Evolutionary conservation across 2,329 filamentous ascomycete genomes (phyloP).

Genomic region (Fusarium succisae): DNA sequence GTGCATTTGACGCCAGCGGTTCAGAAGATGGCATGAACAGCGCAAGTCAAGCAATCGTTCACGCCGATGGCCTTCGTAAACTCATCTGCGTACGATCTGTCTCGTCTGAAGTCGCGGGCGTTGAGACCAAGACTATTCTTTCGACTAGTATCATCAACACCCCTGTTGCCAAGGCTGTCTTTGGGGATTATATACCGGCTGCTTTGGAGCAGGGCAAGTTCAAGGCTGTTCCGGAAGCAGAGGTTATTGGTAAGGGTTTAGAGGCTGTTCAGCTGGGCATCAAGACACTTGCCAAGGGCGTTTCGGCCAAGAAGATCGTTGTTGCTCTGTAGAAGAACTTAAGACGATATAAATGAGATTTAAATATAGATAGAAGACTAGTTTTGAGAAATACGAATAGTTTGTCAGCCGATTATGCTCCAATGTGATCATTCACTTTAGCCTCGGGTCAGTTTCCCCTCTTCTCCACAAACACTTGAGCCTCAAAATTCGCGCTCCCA

Average conservation of each 20-base stretch:
- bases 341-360: background rate
- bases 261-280: conserved; percentile 16
- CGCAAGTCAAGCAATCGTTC: background rate
- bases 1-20: conserved; percentile 19
- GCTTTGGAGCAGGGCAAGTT: conserved; percentile 19
- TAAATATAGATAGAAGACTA: background rate
- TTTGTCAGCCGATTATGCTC: background rate
- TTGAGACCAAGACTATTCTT: conserved; percentile 6
- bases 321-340: background rate
- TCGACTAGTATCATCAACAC: conserved; percentile 15
- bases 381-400: background rate
- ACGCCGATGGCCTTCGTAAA: conserved; percentile 17
- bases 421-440: background rate
- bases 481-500: background rate
- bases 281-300: conserved; percentile 12
- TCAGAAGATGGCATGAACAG: conserved; percentile 4
- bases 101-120: background rate
- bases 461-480: conserved; percentile 6
- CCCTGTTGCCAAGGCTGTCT: conserved; percentile 21
- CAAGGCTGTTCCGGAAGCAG: conserved; percentile 14
- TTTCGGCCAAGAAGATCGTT: conserved; percentile 30
- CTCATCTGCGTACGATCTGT: conserved; percentile 15
- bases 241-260: conserved; percentile 21
- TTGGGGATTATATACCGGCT: conserved; percentile 17
- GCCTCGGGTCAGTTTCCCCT: conserved; percentile 22